phyloP scores from a whole-genome alignment of 2,329 filamentous ascomycete genomes.

The Sporothrix dimorphospora region DNA sequence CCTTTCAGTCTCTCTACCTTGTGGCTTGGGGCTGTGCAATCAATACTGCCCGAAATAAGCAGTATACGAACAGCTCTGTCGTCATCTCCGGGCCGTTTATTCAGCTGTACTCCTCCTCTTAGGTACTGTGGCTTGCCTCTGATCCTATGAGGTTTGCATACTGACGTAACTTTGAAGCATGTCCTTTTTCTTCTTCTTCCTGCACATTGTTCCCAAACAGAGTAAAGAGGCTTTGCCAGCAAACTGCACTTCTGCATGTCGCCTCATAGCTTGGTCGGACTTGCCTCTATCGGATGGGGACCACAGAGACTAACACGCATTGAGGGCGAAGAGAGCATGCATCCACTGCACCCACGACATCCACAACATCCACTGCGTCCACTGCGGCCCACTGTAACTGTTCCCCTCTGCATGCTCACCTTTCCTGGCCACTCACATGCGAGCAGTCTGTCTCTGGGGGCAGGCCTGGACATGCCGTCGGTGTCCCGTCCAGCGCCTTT shows the following conservation, averaged over 20 bases:
- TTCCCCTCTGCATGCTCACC: neutral
- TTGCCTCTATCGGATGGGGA: neutral
- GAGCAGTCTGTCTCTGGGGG: neutral
- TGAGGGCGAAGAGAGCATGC: slow-evolving; percentile 3
- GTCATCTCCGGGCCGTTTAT: neutral
- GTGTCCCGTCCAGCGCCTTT: neutral
- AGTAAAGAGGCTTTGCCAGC: neutral
- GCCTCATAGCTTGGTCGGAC: neutral
- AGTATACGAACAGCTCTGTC: neutral
- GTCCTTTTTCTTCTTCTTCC: neutral
- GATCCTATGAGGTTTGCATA: neutral
- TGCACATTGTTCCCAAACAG: neutral
- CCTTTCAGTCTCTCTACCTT: neutral
- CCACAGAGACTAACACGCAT: slow-evolving; percentile 1
- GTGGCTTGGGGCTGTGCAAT: neutral
- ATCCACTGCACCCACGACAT: neutral
- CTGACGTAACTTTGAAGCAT: neutral
- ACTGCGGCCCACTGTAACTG: slow-evolving; percentile 1
- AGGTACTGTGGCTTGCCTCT: neutral
- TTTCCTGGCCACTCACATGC: neutral
- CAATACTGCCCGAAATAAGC: neutral
- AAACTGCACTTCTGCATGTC: neutral
- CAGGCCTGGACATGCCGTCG: neutral
- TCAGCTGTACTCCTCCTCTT: neutral
- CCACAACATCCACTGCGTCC: neutral